Percentiles rank a stretch among this genome's conserved stretches.
Evolutionary conservation across 2,329 filamentous ascomycete genomes (phyloP).

Genomic region (Claviceps humidiphila): DNA sequence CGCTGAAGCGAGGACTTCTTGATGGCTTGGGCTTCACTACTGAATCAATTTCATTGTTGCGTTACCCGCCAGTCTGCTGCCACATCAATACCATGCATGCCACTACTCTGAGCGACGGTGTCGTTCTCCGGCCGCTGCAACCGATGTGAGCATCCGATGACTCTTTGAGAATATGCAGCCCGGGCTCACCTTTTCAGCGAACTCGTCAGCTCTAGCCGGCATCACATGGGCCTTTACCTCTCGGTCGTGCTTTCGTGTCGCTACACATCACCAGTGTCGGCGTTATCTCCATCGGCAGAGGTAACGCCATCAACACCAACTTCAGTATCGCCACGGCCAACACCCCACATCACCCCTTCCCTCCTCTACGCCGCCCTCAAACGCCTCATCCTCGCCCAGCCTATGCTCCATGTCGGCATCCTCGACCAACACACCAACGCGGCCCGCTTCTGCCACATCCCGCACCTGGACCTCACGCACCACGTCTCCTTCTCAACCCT

Average conservation of each 20-base stretch:
- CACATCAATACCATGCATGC: too few relatives aligned
- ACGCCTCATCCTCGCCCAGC: slow-evolving; percentile 27
- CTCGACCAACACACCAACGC: slow-evolving; percentile 27
- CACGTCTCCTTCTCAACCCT: slow-evolving; percentile 25
- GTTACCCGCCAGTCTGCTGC: too few relatives aligned
- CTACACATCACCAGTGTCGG: slow-evolving; percentile 18
- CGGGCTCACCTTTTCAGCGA: slow-evolving; percentile 20
- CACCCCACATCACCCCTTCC: neutral
- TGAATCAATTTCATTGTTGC: too few relatives aligned
- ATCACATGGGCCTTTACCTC: slow-evolving; percentile 32
- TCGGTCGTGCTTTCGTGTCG: slow-evolving; percentile 32
- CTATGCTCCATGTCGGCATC: slow-evolving; percentile 36
- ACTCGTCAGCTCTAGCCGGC: slow-evolving; percentile 30
- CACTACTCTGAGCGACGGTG: too few relatives aligned
- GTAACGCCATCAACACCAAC: too few relatives aligned
- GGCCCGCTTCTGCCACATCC: slow-evolving; percentile 30
- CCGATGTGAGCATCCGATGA: neutral
- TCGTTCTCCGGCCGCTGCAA: neutral
- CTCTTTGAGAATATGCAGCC: too few relatives aligned
- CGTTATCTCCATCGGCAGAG: too few relatives aligned
- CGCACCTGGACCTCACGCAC: slow-evolving; percentile 27
- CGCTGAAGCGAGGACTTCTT: too few relatives aligned
- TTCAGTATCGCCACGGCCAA: too few relatives aligned
- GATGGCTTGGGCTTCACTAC: too few relatives aligned
- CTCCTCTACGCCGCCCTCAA: slow-evolving; percentile 25